phyloP scores from a whole-genome alignment of 2,329 filamentous ascomycete genomes.

The Annulohypoxylon truncatum region DNA sequence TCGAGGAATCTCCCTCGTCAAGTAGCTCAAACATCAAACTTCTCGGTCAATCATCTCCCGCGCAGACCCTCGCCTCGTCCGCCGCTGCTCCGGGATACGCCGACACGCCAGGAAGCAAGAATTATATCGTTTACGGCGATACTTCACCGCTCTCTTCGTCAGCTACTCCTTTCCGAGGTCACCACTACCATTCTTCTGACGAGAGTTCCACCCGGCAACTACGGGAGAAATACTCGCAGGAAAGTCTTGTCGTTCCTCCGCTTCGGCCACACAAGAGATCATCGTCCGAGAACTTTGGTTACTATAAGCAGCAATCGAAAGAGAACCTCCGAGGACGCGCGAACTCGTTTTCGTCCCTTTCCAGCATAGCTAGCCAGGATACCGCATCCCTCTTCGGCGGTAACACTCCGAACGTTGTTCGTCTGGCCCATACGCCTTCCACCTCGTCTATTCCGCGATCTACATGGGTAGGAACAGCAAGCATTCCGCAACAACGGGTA shows the following conservation, averaged over 20 bases:
- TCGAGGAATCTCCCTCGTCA: slow-evolving; percentile 56
- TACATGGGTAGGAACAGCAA: slow-evolving; percentile 47
- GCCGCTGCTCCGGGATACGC: slow-evolving; percentile 50
- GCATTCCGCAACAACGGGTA: slow-evolving; percentile 36
- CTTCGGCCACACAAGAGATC: slow-evolving; percentile 61
- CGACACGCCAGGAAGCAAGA: slow-evolving; percentile 54
- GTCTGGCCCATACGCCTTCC: slow-evolving; percentile 50
- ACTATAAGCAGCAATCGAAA: slow-evolving; percentile 63
- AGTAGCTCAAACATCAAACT: slow-evolving; percentile 64
- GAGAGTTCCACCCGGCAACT: slow-evolving; percentile 50
- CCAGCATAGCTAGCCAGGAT: slow-evolving; percentile 65
- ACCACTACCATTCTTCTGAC: slow-evolving; percentile 49
- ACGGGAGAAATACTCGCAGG: slow-evolving; percentile 66
- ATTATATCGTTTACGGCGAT: slow-evolving; percentile 66
- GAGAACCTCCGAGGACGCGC: slow-evolving; percentile 64
- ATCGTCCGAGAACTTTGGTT: slow-evolving; percentile 62
- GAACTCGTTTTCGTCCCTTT: slow-evolving; percentile 66
- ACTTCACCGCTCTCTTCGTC: slow-evolving; percentile 55
- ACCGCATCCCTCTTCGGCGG: slow-evolving; percentile 55
- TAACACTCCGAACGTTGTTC: slow-evolving; percentile 56
- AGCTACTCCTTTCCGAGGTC: slow-evolving; percentile 47
- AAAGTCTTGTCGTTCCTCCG: slow-evolving; percentile 69
- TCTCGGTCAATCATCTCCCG: slow-evolving; percentile 62
- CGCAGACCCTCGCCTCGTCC: slow-evolving; percentile 54
- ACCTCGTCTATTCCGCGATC: slow-evolving; percentile 46